These are phyloP conservation scores for Hyphopichia burtonii DNA, from an alignment of 1,139 yeast genomes.

Conservation along the genomic window DNA sequence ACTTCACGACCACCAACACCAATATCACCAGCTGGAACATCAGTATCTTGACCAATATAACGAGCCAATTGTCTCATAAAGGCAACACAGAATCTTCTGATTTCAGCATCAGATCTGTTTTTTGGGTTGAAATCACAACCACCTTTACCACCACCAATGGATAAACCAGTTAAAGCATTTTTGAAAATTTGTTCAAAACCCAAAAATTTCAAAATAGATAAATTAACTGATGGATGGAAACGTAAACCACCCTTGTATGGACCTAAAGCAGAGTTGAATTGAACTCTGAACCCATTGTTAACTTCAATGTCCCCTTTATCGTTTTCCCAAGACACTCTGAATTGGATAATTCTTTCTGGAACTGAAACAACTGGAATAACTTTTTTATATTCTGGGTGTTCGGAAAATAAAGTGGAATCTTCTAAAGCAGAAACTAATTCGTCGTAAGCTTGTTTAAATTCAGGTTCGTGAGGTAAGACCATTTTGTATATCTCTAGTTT, in stretches of 20 bases:
- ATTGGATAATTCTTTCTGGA: slow-evolving; percentile 95
- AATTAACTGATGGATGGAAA: slow-evolving; percentile 95
- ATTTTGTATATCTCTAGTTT: slow-evolving; percentile 18
- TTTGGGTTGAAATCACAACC: slow-evolving; percentile 98
- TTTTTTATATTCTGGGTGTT: slow-evolving; percentile 87
- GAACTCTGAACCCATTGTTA: slow-evolving; percentile 97
- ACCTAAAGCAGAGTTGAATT: slow-evolving; percentile 96
- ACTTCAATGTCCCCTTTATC: slow-evolving; percentile 90
- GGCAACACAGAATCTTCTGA: slow-evolving; percentile 93
- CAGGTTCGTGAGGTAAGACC: slow-evolving; percentile 82
- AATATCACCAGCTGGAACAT: slow-evolving; percentile 96
- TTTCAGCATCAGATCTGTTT: slow-evolving; percentile 88
- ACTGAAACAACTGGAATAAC: slow-evolving; percentile 89
- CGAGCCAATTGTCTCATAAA: slow-evolving; percentile 95
- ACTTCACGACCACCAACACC: slow-evolving; percentile 93
- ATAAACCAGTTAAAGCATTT: slow-evolving; percentile 94
- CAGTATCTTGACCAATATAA: slow-evolving; percentile 96
- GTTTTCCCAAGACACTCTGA: slow-evolving; percentile 98
- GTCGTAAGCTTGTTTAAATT: slow-evolving; percentile 97
- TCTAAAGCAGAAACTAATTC: slow-evolving; percentile 87
- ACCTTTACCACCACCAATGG: slow-evolving; percentile 99
- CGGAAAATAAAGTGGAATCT: slow-evolving; percentile 85
- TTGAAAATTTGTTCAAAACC: slow-evolving; percentile 99
- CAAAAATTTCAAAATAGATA: slow-evolving; percentile 90
- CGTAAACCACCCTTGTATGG: slow-evolving; percentile 99